These are phyloP conservation scores for Pseudognaphalium luteoalbum DNA, from an alignment of 129 eudicot species.

Conservation along the genomic window DNA sequence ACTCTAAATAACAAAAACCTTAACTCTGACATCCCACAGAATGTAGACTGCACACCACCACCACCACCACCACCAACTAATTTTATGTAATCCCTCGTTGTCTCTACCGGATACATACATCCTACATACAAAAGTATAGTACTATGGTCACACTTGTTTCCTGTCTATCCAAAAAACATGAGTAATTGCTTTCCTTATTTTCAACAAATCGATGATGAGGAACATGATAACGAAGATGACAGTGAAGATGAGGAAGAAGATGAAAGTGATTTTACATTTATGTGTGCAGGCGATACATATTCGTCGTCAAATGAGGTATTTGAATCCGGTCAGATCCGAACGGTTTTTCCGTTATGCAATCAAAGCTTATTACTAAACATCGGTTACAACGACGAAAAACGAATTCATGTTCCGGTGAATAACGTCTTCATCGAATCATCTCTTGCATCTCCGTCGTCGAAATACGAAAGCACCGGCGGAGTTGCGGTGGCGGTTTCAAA, in stretches of 20 bases:
- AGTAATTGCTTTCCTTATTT: no score
- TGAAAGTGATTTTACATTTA: conserved; percentile 60
- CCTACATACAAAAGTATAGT: no score
- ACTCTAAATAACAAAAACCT: no score
- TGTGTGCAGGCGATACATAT: conserved; percentile 21
- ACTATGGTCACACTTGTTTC: no score
- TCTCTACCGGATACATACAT: no score
- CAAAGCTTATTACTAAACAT: conserved; percentile 35
- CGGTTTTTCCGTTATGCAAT: conserved; percentile 55
- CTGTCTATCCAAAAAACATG: no score
- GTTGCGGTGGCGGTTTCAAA: conserved; percentile 46
- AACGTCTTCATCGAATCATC: conserved; percentile 50
- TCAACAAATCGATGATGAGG: conserved; percentile 2
- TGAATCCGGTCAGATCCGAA: conserved; percentile 48
- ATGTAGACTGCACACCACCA: no score
- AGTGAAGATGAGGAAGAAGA: conserved; percentile 29
- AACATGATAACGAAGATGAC: not conserved
- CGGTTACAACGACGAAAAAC: conserved; percentile 26
- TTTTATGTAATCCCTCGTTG: no score
- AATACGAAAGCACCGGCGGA: conserved; percentile 12
- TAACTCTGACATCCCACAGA: no score
- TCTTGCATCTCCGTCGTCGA: conserved; percentile 22
- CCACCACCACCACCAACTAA: no score
- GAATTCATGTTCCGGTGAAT: conserved; percentile 48
- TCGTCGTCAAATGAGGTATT: conserved; percentile 31